Base-by-base conservation (phyloP, 352 stramenopile genomes). In the Phytophthora pini region DNA sequence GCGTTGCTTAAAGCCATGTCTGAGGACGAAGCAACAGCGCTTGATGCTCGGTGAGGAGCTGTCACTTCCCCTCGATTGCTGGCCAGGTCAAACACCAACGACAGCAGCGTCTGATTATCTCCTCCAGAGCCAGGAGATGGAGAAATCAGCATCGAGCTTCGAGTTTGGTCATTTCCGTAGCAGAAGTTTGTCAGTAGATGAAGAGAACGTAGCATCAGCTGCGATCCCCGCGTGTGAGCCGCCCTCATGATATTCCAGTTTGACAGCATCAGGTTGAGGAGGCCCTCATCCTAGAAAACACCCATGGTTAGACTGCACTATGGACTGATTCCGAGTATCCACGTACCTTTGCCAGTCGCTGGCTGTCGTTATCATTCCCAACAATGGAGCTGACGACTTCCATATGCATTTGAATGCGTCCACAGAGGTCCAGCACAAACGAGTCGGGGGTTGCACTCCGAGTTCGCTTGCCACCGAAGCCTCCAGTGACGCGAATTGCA, bases 181-280 rank as follows among this genome's bases (percentile, higher is more conserved):
- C 61, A 68, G 26, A 79, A 84, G 36, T 88, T 92, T 11, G 68
- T 71, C 24, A 89, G 22, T 11, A 90, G 71, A 8, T 70, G 69
- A 24, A 90, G 53, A 8, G 74, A 69, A 40, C 46, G 71, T n/a
- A 83, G 27, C 39, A 92, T 52, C 17, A 90, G 41, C 3, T 47
- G 31, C 17, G 80, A 88, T 15, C 71, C 73, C 29, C 78, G 72
- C 17, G 63, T 49, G 46, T 77, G 58, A n/a, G 81, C 81, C 52
- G 74, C 66, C 29, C 69, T 72, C 68, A 92, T 81, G 17, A 77
- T 52, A 22, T 50, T 84, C 84, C 84, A 92, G 51, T 92, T 89
- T 6, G 61, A 59, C 5, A 84, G 11, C 20, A 92, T 47, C 2
- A 81, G 57, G 17, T 32, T 41, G 0, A 77, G 65, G 17, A 89